Base-by-base conservation (phyloP, 139 green algal genomes). In the Mesotaenium endlicherianum region DNA sequence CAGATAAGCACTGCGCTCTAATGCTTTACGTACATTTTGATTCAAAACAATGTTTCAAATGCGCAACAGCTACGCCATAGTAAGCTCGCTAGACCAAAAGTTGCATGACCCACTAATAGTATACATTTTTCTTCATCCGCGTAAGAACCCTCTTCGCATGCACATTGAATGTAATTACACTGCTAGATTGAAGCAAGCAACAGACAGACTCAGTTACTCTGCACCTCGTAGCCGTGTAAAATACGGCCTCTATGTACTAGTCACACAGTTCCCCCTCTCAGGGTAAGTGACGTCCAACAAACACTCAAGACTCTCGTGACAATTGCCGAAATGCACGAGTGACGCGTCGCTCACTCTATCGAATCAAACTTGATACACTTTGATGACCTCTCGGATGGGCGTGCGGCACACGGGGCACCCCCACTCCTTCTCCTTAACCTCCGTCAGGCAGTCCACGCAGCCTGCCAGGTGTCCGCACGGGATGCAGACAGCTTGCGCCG, bases 301-400 rank as follows among this genome's bases (percentile, higher is more conserved):
- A 64, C 20, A 26, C 53, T 34, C 53, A 64, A 64, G 26, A 64
- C 20, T 34, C 53, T 26, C 53, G 20, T 20, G 26, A 64, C 20
- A 64, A 64, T 34, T 26, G 26, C 53, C 26, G 26, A 64, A 64
- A 64, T 34, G 26, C 26, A 20, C 53, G 26, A n/a, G n/a, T n/a
- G n/a, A n/a, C n/a, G n/a, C n/a, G n/a, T n/a, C n/a, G n/a, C n/a
- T n/a, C n/a, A n/a, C n/a, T n/a, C n/a, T n/a, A n/a, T n/a, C n/a
- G n/a, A n/a, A n/a, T 67, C 30, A 80, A 34, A 80, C 71, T 20
- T 80, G 71, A 71, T 70, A 80, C 47, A 80, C 31, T 36, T 71
- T 72, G n/a, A 80, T 69, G n/a, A 80, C 49, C 42, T 72, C 16
- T 17, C 42, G 36, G 36, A 80, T 68, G 3, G 40, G 5, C 45